These are phyloP conservation scores for Chalciporus sphaerocephalus DNA, from an alignment of 768 basidiomycete species.

Conservation along the genomic window DNA sequence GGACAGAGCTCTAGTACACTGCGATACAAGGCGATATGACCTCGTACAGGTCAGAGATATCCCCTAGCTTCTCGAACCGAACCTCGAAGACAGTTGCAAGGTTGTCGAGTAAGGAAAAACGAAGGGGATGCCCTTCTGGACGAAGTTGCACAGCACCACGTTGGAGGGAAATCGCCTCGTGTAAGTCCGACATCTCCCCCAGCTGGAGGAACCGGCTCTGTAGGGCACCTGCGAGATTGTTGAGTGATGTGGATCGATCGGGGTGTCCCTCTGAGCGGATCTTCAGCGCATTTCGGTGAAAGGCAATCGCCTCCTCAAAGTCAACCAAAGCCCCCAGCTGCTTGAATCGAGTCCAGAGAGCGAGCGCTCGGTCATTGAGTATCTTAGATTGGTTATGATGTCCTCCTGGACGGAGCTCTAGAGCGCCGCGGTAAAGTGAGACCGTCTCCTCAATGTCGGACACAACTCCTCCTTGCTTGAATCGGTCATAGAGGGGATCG, in stretches of 20 bases:
- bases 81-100: background rate
- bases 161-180: background rate
- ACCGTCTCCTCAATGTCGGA: background rate
- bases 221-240: background rate
- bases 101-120: background rate
- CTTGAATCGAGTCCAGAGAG: background rate
- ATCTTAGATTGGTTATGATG: background rate
- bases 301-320: background rate
- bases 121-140: background rate
- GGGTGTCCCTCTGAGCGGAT: background rate
- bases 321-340: background rate
- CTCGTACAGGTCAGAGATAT: background rate
- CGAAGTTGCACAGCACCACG: background rate
- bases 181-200: background rate
- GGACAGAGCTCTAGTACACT: background rate
- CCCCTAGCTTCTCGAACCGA: background rate
- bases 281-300: background rate
- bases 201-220: background rate
- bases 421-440: background rate
- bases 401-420: background rate
- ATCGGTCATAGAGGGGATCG: background rate
- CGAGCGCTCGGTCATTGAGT: background rate
- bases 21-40: background rate
- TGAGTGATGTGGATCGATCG: background rate
- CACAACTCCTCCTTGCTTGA: background rate